Evolutionary conservation across 805 yeast species (phyloP), one percentile per base, ranked within the genome.

Genomic region (Brettanomyces custersianus): DNA sequence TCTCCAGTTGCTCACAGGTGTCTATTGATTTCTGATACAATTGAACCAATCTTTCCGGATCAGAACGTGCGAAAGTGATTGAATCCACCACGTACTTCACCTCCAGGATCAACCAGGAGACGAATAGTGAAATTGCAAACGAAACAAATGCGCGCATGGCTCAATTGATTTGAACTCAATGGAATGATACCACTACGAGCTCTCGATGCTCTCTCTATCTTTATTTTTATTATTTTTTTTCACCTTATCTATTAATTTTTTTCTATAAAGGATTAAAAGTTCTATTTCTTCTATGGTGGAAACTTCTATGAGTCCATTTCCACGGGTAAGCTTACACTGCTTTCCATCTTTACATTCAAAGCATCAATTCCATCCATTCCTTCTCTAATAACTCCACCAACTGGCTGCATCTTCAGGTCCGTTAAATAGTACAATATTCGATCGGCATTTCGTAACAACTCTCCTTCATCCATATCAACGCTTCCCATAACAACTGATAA

Each of bases 311-410:
- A n/a, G n/a, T n/a, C n/a, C n/a, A n/a, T n/a, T n/a, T n/a, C n/a
- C n/a, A n/a, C n/a, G 2, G 88, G 90, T 45, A 82, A 59, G 53
- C 83, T 73, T 13, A 68, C 65, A 55, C 88, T 79, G 28, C 74
- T 79, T 31, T 73, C 65, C 0, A 86, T 77, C 16, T 34, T 28
- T n/a, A 82, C 62, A 47, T 74, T 74, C 12, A 79, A 55, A 19
- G 69, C 70, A 10, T 55, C 64, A 10, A 81, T 59, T 27, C 66
- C 67, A 13, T 62, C 58, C 16, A 66, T 39, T 2, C 60, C 67
- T 23, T 59, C 59, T 38, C 62, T 62, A 20, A 77, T 52, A 4
- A 74, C 50, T 3, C 85, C 85, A 9, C 85, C 84, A 35, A 70
- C 68, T 3, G 82, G 81, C 42, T 51, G 60, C 46, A 59, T 58